These are phyloP conservation scores for Xylariaceae sp. DNA, from an alignment of 2,329 filamentous ascomycete species.

Conservation along the genomic window DNA sequence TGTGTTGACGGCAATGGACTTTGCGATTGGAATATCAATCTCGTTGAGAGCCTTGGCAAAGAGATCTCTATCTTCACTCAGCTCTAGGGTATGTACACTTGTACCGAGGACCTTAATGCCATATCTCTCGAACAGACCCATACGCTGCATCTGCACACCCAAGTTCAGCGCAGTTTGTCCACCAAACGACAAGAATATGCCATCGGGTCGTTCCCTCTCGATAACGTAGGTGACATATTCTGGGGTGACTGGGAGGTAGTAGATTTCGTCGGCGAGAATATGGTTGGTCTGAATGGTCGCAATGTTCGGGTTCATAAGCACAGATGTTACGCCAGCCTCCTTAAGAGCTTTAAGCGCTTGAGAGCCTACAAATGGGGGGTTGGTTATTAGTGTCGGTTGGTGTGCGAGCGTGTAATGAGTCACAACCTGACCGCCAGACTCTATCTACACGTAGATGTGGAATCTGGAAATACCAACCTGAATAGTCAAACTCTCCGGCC, in stretches of 20 bases:
- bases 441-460: slow-evolving; percentile 10
- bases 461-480: slow-evolving; percentile 64
- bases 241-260: slow-evolving; percentile 95
- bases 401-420: slow-evolving; percentile 19
- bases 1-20: slow-evolving; percentile 90
- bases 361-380: slow-evolving; percentile 62
- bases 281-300: slow-evolving; percentile 98
- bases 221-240: slow-evolving; percentile 99
- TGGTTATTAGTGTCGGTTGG: slow-evolving; percentile 26
- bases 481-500: slow-evolving; percentile 98
- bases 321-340: slow-evolving; percentile 87
- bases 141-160: slow-evolving; percentile 95
- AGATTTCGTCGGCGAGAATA: slow-evolving; percentile 93
- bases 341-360: slow-evolving; percentile 97
- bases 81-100: slow-evolving; percentile 90
- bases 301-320: slow-evolving; percentile 97
- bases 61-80: slow-evolving; percentile 92
- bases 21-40: slow-evolving; percentile 95
- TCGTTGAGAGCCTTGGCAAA: slow-evolving; percentile 95
- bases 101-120: slow-evolving; percentile 95
- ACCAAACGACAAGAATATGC: slow-evolving; percentile 96
- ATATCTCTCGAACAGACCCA: slow-evolving; percentile 93
- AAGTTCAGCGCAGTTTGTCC: slow-evolving; percentile 96
- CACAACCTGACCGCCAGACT: slow-evolving; percentile 25
- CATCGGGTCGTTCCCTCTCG: slow-evolving; percentile 92